phyloP scores from a whole-genome alignment of 2,329 filamentous ascomycete species.

The Pseudopyricularia javanii region DNA sequence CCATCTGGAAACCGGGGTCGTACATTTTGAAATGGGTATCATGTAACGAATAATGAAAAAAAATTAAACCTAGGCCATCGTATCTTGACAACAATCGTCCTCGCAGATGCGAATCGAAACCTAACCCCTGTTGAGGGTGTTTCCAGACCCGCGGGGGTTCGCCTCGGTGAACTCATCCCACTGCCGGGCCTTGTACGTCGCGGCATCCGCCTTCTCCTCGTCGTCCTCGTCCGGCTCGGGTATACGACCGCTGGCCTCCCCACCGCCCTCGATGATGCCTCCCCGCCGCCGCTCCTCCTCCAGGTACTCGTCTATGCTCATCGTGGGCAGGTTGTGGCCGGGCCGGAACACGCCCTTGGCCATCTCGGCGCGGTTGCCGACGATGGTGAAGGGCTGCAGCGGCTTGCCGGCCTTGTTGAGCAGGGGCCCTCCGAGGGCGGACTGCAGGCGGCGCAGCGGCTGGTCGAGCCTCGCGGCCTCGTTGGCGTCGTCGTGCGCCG shows the following conservation, averaged over 20 bases:
- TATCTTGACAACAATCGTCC: neutral
- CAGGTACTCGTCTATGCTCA: constrained; percentile 96
- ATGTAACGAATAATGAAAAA: neutral
- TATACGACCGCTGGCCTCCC: constrained; percentile 56
- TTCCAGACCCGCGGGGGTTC: constrained; percentile 74
- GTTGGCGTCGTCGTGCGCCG: constrained; percentile 23
- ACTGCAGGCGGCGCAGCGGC: constrained; percentile 37
- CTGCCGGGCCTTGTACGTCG: constrained; percentile 82
- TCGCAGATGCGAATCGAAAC: neutral
- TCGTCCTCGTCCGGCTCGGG: constrained; percentile 82
- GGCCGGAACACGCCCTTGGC: constrained; percentile 74
- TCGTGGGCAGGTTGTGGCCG: constrained; percentile 88
- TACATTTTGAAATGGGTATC: neutral
- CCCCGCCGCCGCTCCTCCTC: constrained; percentile 79
- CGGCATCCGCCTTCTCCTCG: constrained; percentile 72
- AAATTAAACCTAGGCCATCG: neutral
- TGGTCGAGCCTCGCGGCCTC: constrained; percentile 68
- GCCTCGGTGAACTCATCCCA: constrained; percentile 94
- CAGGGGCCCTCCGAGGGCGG: constrained; percentile 48
- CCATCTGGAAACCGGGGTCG: neutral
- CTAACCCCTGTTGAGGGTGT: constrained; percentile 70
- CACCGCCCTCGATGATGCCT: constrained; percentile 83
- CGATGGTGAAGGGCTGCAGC: constrained; percentile 78
- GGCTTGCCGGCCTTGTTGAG: constrained; percentile 72
- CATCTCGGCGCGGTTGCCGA: constrained; percentile 64